Evolutionary conservation across 768 basidiomycete species (phyloP), one percentile per base, ranked within the genome.

Genomic region (Galerina sulciceps): DNA sequence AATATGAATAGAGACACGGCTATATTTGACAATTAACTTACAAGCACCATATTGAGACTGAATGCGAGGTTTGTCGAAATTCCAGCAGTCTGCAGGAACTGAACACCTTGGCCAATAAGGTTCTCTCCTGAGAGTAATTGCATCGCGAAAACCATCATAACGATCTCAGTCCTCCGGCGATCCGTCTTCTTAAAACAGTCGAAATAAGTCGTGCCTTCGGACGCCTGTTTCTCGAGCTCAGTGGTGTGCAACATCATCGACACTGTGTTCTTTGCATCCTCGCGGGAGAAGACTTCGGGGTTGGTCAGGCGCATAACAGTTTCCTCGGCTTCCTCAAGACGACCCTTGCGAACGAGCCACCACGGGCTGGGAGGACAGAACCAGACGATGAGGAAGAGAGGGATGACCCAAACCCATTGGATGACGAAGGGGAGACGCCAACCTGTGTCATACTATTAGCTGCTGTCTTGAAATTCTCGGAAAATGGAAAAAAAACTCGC

Each of bases 351-450:
- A 11, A 51, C 49, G 2, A 51, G 37, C 49, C 49, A 51, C 49
- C 49, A 51, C 15, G 49, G 49, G 8, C 37, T 38, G 18, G 37
- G 36, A 4, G 49, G 49, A 8, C 34, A 51, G 37, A 51, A 51
- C 49, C 49, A 51, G 49, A 51, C 49, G 18, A 51, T 23, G 36
- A 51, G 49, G 49, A 51, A 23, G 18, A 51, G 49, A 8, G 49
- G 49, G 36, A 51, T 40, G 35, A 51, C 26, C 49, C 49, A 51
- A 8, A 51, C 49, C 49, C 49, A 51, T 51, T 51, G 49, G 37
- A 51, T 38, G 49, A 51, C 49, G 37, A 51, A 51, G 20, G 49
- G 49, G 36, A 51, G 49, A 51, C 49, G 49, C 49, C 49, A 51
- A 40, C 49, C 49, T 51, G 36, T 10, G 2, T 23, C 9, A 15